phyloP scores from a whole-genome alignment of 2,329 filamentous ascomycete genomes.

The Arthrinium puccinioides region DNA sequence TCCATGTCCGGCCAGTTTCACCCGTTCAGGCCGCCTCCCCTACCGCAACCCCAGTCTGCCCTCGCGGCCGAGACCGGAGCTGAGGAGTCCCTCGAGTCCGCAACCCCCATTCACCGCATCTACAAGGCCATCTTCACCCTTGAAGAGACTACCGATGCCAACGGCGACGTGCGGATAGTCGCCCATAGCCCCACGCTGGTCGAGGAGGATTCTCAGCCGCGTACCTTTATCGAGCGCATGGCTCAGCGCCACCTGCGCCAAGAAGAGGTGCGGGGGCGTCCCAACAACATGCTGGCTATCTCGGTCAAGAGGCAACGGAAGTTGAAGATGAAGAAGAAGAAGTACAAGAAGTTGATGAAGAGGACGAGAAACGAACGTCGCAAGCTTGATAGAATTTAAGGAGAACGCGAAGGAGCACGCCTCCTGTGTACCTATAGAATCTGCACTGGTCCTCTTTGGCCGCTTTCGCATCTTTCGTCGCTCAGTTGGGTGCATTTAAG shows the following conservation, averaged over 20 bases:
- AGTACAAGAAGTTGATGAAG: conserved; percentile 99
- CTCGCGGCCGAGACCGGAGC: conserved; percentile 29
- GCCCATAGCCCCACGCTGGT: conserved; percentile 54
- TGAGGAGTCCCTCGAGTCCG: conserved; percentile 22
- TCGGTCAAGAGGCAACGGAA: conserved; percentile 89
- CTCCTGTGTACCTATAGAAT: conserved; percentile 12
- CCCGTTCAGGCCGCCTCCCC: conserved; percentile 80
- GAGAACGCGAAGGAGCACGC: background rate
- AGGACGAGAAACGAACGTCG: conserved; percentile 80
- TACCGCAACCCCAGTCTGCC: conserved; percentile 55
- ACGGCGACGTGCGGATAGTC: conserved; percentile 53
- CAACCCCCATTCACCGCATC: conserved; percentile 43
- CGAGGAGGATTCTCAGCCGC: conserved; percentile 33
- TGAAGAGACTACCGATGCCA: conserved; percentile 54
- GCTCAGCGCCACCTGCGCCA: conserved; percentile 55
- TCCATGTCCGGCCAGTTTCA: conserved; percentile 63
- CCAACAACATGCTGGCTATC: conserved; percentile 64
- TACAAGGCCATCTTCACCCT: conserved; percentile 62
- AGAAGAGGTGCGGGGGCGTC: conserved; percentile 43
- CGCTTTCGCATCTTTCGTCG: background rate
- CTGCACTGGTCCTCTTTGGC: background rate
- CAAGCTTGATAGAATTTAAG: conserved; percentile 65
- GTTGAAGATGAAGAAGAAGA: conserved; percentile 99
- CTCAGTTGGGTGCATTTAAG: conserved; percentile 2
- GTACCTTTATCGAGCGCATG: conserved; percentile 65